phyloP scores from a whole-genome alignment of 306 rosid species.

The Cucumis cinereus region DNA sequence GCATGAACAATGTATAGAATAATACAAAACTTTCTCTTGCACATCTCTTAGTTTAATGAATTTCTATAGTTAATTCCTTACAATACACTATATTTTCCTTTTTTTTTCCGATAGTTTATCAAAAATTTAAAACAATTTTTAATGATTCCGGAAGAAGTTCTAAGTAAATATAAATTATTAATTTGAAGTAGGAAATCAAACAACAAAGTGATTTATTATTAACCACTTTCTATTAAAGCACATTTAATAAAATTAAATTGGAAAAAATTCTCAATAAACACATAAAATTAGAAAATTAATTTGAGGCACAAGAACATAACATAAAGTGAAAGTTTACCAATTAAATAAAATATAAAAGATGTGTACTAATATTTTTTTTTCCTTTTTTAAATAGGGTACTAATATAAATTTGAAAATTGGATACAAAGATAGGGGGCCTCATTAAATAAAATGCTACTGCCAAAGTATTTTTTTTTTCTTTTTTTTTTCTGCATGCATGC shows the following conservation, averaged over 20 bases:
- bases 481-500: slow-evolving; percentile 5
- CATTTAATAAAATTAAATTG: neutral
- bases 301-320: neutral
- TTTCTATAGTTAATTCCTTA: neutral
- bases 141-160: neutral
- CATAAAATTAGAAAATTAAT: neutral
- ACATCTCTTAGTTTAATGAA: neutral
- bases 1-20: no score
- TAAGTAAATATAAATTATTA: neutral
- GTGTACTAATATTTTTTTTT: neutral
- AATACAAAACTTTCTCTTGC: no score
- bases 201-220: neutral
- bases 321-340: neutral
- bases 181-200: neutral
- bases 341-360: neutral
- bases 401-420: slow-evolving; percentile 6
- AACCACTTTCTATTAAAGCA: neutral
- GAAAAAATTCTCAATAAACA: neutral
- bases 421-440: neutral
- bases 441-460: neutral
- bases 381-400: neutral
- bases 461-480: neutral
- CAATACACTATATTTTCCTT: neutral
- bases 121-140: neutral
- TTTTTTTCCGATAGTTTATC: neutral